Conservation (phyloP, 768 basidiomycete genomes). For the Porphyrellus cyaneotinctus region DNA sequence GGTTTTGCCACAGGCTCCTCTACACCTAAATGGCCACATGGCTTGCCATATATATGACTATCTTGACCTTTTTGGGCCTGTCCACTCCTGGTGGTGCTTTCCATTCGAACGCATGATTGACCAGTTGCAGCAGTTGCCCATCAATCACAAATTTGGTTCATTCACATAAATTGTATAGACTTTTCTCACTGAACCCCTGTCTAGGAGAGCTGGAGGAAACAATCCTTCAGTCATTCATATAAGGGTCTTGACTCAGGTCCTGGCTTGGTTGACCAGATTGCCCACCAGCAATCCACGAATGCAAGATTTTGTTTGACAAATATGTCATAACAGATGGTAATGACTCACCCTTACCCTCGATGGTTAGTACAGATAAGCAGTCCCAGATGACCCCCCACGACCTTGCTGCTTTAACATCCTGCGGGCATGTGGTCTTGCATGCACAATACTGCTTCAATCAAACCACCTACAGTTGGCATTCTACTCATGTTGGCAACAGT, state of each 20-base stretch:
- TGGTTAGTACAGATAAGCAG: no score
- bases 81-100: constrained; percentile 31
- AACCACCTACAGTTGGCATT: no score
- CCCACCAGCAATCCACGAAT: not conserved
- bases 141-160: constrained; percentile 19
- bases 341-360: no score
- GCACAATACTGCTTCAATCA: no score
- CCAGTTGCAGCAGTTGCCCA: constrained; percentile 15
- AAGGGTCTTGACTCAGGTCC: not conserved
- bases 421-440: no score
- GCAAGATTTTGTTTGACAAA: not conserved
- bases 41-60: constrained; percentile 34
- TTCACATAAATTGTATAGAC: not conserved
- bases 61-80: constrained; percentile 35
- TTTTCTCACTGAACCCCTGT: not conserved
- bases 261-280: not conserved
- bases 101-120: constrained; percentile 26
- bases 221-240: not conserved
- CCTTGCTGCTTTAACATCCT: no score
- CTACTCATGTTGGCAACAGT: no score
- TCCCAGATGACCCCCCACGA: no score
- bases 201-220: not conserved
- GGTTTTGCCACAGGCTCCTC: no score
- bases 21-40: no score
- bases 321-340: no score